Evolutionary conservation across 352 stramenopile species (phyloP), one percentile per base, ranked within the genome.

Genomic region (Phytophthora foliorum): DNA sequence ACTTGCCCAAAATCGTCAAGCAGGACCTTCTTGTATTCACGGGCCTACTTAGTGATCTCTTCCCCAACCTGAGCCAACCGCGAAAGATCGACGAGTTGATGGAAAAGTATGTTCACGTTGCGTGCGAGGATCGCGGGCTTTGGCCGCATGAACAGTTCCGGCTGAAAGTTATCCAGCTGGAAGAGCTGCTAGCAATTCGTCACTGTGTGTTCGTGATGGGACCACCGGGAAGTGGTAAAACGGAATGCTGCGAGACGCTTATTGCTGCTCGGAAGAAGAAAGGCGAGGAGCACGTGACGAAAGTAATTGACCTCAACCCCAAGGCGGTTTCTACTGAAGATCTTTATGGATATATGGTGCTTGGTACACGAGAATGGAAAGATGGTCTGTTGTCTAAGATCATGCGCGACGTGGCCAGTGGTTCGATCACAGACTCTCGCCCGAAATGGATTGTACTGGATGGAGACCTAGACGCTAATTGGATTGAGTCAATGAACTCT

Each of bases 141-240:
- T 97, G 93, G 81, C 93, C 95, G 13, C 91, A 99, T 55, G 92
- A 98, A 25, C 75, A 86, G 8, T 99, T 99, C 55, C 82, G 91
- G 3, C 81, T 98, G 16, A 99, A 99, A 72, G 86, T 98, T 27
- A 89, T 98, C n/a, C 93, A 99, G 50, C 81, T 99, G 1, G 91
- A 99, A 49, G 97, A 99, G 56, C 66, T 99, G 17, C 70, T 99
- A 13, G 91, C 78, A 10, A 96, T 99, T 45, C 89, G 97, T 9
- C 97, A 99, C 69, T 98, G 92, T 60, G 95, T 99, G 0, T 98
- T 99, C 61, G 62, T 99, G 36, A 98, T 99, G 91, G 97, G 97
- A 0, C 89, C 94, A 1, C 80, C 95, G 0, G 97, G 91, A 1
- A 92, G 90, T 41, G 97, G 96, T 19, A 99, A 99, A 67, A 96